These are phyloP conservation scores for Calophaca sinica DNA, from an alignment of 306 rosid species.

Conservation along the genomic window DNA sequence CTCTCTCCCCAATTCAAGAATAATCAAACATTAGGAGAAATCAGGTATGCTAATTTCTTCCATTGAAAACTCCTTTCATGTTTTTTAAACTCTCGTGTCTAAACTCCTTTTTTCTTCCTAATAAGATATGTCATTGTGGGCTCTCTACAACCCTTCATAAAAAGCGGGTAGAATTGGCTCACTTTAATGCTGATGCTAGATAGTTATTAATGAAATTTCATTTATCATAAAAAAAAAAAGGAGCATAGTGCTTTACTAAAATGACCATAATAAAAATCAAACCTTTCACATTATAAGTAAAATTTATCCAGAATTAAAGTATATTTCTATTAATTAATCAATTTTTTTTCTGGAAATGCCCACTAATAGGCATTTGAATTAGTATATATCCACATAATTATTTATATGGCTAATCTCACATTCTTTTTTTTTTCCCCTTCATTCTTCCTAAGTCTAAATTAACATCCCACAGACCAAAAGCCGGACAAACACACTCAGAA, in stretches of 20 bases:
- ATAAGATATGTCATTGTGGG: too few relatives aligned
- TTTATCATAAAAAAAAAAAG: too few relatives aligned
- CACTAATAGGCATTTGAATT: not conserved
- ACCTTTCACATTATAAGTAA: not conserved
- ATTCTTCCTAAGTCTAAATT: not conserved
- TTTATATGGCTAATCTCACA: not conserved
- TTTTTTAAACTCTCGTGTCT: not conserved
- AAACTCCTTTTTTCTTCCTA: not conserved
- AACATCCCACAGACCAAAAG: not conserved
- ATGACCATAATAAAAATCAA: not conserved
- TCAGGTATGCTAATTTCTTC: conserved; percentile 47
- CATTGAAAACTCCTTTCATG: not conserved
- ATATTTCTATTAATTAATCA: not conserved
- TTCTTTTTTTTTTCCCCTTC: not conserved
- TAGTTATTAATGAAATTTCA: too few relatives aligned
- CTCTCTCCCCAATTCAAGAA: not conserved
- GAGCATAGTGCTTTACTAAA: not conserved
- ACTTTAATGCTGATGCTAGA: too few relatives aligned
- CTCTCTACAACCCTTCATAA: too few relatives aligned
- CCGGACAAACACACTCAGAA: not conserved
- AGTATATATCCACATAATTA: too few relatives aligned
- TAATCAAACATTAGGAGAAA: not conserved
- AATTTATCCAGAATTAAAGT: not conserved
- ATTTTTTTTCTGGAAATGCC: not conserved
- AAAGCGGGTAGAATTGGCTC: too few relatives aligned